Conservation (phyloP, 2,329 filamentous ascomycete species). For the Dactylellina leptospora region DNA sequence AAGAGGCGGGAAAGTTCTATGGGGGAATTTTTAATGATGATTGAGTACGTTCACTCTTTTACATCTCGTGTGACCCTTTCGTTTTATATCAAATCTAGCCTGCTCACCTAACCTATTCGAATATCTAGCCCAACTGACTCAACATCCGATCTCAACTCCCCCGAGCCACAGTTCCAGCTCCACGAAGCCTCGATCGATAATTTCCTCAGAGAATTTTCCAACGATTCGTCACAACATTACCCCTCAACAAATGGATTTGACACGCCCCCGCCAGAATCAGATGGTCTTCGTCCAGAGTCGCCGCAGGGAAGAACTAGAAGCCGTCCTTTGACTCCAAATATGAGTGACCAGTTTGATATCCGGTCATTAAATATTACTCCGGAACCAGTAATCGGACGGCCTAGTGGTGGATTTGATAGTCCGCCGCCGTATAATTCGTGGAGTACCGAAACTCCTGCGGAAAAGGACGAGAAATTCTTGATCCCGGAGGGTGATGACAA, state of each 20-base stretch:
- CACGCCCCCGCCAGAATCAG: slow-evolving; percentile 21
- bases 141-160: slow-evolving; percentile 8
- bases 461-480: slow-evolving; percentile 16
- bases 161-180: slow-evolving; percentile 31
- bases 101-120: too few relatives aligned
- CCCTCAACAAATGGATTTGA: not conserved
- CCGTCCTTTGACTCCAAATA: slow-evolving; percentile 27
- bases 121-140: slow-evolving; percentile 16
- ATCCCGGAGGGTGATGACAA: slow-evolving; percentile 11
- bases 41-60: slow-evolving; percentile 25
- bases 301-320: slow-evolving; percentile 33
- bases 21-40: slow-evolving; percentile 35
- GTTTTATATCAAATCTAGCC: too few relatives aligned
- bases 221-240: slow-evolving; percentile 13
- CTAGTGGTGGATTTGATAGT: slow-evolving; percentile 31
- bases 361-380: slow-evolving; percentile 39
- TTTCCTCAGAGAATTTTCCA: slow-evolving; percentile 43
- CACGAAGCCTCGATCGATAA: slow-evolving; percentile 39
- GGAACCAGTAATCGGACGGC: slow-evolving; percentile 28
- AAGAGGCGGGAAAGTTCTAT: slow-evolving; percentile 41
- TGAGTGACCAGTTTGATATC: slow-evolving; percentile 39
- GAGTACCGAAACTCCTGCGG: slow-evolving; percentile 9
- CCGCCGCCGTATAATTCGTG: slow-evolving; percentile 49
- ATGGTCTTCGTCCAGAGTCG: slow-evolving; percentile 38
- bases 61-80: not conserved